Evolutionary conservation across 805 yeast species (phyloP).

Genomic region (Starmera pachycereana): DNA sequence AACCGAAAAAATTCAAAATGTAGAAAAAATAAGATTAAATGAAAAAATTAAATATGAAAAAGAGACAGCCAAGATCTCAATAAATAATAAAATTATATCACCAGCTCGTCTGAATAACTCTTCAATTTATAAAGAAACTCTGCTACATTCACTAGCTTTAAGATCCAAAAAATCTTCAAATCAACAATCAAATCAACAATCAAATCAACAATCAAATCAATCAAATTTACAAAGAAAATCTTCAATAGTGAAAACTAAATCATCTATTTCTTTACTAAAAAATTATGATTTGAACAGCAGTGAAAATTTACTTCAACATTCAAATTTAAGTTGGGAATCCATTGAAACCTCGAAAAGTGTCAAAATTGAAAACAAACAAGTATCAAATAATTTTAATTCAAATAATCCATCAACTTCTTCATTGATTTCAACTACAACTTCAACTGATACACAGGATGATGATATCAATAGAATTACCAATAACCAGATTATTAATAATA

Average conservation of each 20-base stretch:
- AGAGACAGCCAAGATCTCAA: slow-evolving; percentile 1
- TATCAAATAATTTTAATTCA: no score
- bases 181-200: no score
- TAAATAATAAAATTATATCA: background rate
- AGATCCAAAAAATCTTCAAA: background rate
- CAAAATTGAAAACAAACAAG: no score
- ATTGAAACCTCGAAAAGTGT: background rate
- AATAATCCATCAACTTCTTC: no score
- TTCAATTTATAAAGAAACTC: slow-evolving; percentile 24
- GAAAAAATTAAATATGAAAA: slow-evolving; percentile 39
- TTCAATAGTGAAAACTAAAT: no score
- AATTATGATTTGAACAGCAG: background rate
- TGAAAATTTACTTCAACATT: background rate
- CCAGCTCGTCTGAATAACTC: slow-evolving; percentile 24
- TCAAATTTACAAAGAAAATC: no score
- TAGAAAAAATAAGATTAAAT: slow-evolving; percentile 41
- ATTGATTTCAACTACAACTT: no score
- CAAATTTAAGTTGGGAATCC: background rate
- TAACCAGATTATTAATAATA: no score
- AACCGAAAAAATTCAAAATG: slow-evolving; percentile 47
- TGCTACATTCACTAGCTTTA: background rate
- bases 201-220: no score
- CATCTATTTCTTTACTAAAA: background rate
- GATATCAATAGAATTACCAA: no score
- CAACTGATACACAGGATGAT: no score